phyloP scores from a whole-genome alignment of 306 rosid species.

The Lupinus albus region DNA sequence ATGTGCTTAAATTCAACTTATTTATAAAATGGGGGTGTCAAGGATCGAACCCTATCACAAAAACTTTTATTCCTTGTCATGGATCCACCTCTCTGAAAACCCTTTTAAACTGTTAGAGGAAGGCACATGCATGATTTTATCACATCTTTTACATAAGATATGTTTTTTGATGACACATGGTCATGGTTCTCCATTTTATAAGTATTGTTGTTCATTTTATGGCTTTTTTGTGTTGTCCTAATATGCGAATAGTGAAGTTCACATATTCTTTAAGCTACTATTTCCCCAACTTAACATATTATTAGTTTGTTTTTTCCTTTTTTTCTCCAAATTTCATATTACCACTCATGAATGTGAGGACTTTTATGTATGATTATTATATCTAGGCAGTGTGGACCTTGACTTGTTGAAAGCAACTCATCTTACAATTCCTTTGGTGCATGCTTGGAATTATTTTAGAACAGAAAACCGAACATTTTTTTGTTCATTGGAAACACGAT shows the following conservation, averaged over 20 bases:
- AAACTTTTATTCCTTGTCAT: not conserved
- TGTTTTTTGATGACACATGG: not conserved
- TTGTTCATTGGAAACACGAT: not conserved
- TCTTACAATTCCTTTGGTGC: not conserved
- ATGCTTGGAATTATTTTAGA: not conserved
- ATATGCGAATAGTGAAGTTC: not conserved
- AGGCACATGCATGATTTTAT: not conserved
- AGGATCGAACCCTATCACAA: not conserved
- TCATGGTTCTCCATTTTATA: not conserved
- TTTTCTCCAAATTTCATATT: not conserved
- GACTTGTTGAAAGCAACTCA: not conserved
- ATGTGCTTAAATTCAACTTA: not conserved
- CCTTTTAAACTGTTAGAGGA: not conserved
- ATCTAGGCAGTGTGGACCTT: constrained; percentile 4
- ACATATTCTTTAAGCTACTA: not conserved
- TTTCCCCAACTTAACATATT: not conserved
- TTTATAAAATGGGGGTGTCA: not conserved
- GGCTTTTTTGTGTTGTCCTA: not conserved
- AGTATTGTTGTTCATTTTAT: not conserved
- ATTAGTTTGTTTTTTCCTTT: not conserved
- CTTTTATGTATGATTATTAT: not conserved
- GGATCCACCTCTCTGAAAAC: not conserved
- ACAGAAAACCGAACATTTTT: too few relatives aligned
- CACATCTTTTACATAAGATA: not conserved
- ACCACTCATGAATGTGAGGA: not conserved